Percentiles rank a stretch among this genome's conserved stretches.
Conservation (phyloP, 2,329 filamentous ascomycete species). For the Metarhizium anisopliae region DNA sequence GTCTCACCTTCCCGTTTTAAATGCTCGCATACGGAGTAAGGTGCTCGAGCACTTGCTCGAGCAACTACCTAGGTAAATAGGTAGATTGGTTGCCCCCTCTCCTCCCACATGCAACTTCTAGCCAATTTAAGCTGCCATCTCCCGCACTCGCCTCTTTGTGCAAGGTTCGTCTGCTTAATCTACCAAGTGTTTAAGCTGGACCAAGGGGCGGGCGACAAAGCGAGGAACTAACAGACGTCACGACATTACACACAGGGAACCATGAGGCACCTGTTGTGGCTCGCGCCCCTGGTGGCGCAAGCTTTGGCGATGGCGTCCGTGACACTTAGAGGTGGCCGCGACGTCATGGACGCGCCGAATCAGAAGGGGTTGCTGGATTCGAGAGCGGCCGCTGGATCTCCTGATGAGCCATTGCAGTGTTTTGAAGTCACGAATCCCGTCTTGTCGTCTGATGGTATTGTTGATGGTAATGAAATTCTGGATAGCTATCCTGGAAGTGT, state of each 20-base stretch:
- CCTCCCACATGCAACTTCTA: background rate
- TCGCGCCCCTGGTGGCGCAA: background rate
- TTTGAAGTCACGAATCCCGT: slow-evolving; percentile 64
- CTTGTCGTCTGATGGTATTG: slow-evolving; percentile 35
- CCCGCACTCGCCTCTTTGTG: no score
- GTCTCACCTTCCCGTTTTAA: background rate
- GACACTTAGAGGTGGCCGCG: background rate
- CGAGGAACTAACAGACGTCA: background rate
- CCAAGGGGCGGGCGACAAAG: background rate
- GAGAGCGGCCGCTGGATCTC: background rate
- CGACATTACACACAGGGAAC: background rate
- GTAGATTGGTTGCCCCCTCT: background rate
- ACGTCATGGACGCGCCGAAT: background rate
- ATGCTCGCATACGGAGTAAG: background rate
- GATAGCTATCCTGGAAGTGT: background rate
- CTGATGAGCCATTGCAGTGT: slow-evolving; percentile 33
- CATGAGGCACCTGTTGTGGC: slow-evolving; percentile 1
- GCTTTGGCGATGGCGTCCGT: background rate
- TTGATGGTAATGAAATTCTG: slow-evolving; percentile 7
- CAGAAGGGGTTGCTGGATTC: background rate
- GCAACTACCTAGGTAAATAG: no score
- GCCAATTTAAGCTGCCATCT: background rate
- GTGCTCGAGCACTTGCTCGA: background rate
- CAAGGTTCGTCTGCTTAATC: no score
- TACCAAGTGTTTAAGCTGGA: no score